Evolutionary conservation across 768 basidiomycete genomes (phyloP), one percentile per base, ranked within the genome.

Genomic region (Xanthoconium stramineum): DNA sequence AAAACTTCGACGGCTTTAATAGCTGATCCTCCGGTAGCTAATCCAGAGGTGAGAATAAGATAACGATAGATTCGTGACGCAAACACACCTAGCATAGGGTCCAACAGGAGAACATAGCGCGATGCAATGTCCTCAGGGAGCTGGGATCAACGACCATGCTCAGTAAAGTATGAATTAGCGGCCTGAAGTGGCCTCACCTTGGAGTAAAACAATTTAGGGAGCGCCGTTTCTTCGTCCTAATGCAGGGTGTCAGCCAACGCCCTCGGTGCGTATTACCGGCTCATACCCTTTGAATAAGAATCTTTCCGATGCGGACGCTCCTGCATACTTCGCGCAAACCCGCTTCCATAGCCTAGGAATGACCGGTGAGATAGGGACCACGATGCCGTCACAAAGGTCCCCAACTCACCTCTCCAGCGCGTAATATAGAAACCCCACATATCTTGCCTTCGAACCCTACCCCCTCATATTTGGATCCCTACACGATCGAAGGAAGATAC

Each of bases 1-100:
- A 98, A 78, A 5, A 98, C 89, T 69, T 98, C 96, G 50, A 98
- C 89, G 0, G 97, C 97, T 69, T 98, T 98, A 73, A 95, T 94
- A 9, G 95, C 96, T 6, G 95, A 98, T 44, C 97, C 97, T 28
- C 97, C 97, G 1, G 96, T 98, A 0, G 96, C 96, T 82, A 60
- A 29, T 38, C 24, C 20, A 42, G 13, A 4, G 29, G 33, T 20
- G 32, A 52, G 52, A 30, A 47, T 9, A 13, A 8, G 33, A 44
- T n/a, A 2, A 10, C 4, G 38, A 11, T 28, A 17, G 35, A 7
- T 39, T 17, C 19, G 33, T 42, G 19, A 36, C 8, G 17, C 3
- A 13, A 37, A 62, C 86, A 49, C 64, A 93, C 94, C 93, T 47
- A 98, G 83, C 96, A 99, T 99, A 0, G 96, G 96, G 70, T 99